Base-by-base conservation (phyloP, 306 rosid species). In the Cucumis melo region DNA sequence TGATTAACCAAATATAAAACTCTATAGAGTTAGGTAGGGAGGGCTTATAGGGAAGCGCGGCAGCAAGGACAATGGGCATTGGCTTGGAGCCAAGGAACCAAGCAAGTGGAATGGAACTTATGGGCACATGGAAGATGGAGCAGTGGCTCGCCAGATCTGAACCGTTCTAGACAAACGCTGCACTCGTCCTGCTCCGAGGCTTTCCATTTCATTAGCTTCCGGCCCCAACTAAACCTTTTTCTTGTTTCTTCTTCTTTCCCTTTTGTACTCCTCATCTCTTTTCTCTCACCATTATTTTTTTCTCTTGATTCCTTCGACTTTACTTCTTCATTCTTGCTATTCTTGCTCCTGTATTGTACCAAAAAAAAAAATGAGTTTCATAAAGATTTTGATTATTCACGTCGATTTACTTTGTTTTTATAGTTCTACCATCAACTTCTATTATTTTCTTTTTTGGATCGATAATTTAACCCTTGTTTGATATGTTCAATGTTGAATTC, bases 11-110 rank as follows among this genome's bases (percentile, higher is more conserved):
- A 32, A 32, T 32, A 32, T 3, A 32, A 4, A 32, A 32, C 36
- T 32, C 4, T 32, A n/a, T n/a, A 38, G 41, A 38, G 9, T 2
- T 58, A 14, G 11, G 68, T 21, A 20, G 57, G 29, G 48, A 27
- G 2, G 29, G 29, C 29, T 32, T 32, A 82, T 73, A 57, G 74
- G 74, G 67, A 77, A 85, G 81, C 97, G 81, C 97, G 84, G 82
- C 98, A 94, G 21, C 96, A 94, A 74, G 98, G 98, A 86, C 98
- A 94, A 36, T 87, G 84, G 8, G 86, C 78, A 63, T 89, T 90
- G 67, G 82, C 83, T 68, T 84, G 82, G 6, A 94, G 85, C 98
- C 97, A 94, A 62, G 98, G 98, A 39, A 84, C 84, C 81, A 94
- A 79, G 66, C 98, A 94, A 6, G 55, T 77, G 44, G 83, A 85